Conservation (phyloP, 345 rosid genomes). For the Brassica nigra region DNA sequence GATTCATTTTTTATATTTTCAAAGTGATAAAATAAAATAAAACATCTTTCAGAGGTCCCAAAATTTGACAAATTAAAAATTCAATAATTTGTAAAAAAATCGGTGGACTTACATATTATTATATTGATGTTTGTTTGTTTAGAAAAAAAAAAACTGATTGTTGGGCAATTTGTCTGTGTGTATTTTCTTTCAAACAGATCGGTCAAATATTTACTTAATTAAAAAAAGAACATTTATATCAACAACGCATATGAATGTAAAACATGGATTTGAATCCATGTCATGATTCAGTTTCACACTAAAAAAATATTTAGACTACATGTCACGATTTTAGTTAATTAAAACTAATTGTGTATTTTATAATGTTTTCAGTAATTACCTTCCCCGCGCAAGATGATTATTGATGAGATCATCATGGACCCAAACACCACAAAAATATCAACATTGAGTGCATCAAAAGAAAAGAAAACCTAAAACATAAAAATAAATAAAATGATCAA, state of each 20-base stretch:
- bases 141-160: not conserved
- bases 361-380: constrained; percentile 1
- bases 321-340: not conserved
- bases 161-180: not conserved
- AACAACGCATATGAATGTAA: not conserved
- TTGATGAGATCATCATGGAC: constrained; percentile 9
- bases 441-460: constrained; percentile 1
- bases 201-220: not conserved
- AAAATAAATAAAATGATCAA: not conserved
- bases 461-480: not conserved
- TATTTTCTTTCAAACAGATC: not conserved
- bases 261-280: not conserved
- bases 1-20: too few species aligned
- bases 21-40: too few species aligned
- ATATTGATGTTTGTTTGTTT: not conserved
- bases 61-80: not conserved
- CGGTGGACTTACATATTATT: not conserved
- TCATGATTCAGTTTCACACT: not conserved
- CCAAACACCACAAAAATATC: not conserved
- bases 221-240: not conserved
- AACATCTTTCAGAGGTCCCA: too few species aligned
- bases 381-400: constrained; percentile 4
- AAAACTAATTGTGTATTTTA: not conserved
- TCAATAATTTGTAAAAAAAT: not conserved
- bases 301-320: not conserved